Base-by-base conservation (phyloP, 1,284 basidiomycete genomes). In the Apiotrichum siamense region DNA sequence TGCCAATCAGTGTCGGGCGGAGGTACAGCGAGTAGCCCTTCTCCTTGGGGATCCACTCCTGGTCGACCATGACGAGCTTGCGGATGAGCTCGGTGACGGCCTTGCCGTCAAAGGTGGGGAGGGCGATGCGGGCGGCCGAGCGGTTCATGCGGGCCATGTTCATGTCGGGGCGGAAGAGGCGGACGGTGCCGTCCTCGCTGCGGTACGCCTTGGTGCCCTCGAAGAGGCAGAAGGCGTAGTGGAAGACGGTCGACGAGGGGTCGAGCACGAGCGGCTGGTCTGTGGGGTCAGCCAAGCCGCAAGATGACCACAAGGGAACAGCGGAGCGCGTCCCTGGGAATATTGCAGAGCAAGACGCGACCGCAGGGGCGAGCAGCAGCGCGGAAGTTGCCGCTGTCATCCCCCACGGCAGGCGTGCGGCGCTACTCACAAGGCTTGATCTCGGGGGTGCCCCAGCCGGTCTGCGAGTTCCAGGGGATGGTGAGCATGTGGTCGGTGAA, bases 141-240 rank as follows among this genome's bases (percentile, higher is more conserved):
- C 66, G 70, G 72, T 79, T 79, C 79, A 81, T 79, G 45, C 80
- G 68, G 47, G 72, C 74, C 93, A 98, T 97, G 78, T 98, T 98
- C 86, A 93, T 94, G 70, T 98, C 91, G 1, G 96, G 96, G 46
- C 96, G 79, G 80, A 98, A 99, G 55, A 98, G 76, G 13, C 88
- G 84, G 13, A 96, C 81, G 45, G 81, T 83, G 21, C 88, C 92
- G 42, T 84, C 77, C 45, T 82, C 76, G 60, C 87, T 84, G 50
- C 85, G 80, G 77, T 97, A 98, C 0, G 93, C 94, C 72, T 99
- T 99, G 81, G 97, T 83, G 23, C 94, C 94, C 71, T 98, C 94
- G 65, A 98, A 98, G 51, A 79, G 67, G 38, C 75, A 76, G 49
- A 78, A 77, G 0, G 92, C 93, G 75, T 98, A 98, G 75, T 98